phyloP scores from a whole-genome alignment of 1,139 yeast species.

The Fermentozyma sake region DNA sequence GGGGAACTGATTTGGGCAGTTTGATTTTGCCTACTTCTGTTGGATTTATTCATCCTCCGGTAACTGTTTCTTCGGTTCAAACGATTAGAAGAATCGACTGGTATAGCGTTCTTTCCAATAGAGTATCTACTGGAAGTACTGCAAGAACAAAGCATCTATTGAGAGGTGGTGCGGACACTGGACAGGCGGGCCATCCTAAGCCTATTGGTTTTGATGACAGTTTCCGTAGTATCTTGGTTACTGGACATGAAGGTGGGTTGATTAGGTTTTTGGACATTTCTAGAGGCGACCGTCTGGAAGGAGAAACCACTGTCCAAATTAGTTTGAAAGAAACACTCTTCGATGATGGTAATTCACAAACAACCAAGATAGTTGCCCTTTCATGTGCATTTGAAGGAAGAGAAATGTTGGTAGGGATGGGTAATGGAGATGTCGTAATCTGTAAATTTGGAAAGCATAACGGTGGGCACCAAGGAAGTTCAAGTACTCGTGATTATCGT shows the following conservation, averaged over 20 bases:
- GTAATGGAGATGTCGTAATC: conserved; percentile 69
- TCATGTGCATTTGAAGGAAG: conserved; percentile 75
- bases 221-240: conserved; percentile 56
- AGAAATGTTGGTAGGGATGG: conserved; percentile 70
- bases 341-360: conserved; percentile 23
- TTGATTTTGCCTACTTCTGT: conserved; percentile 73
- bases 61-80: conserved; percentile 51
- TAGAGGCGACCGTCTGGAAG: conserved; percentile 66
- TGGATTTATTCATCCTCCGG: conserved; percentile 75
- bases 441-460: conserved; percentile 60
- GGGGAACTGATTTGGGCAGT: conserved; percentile 52
- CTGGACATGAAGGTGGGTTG: conserved; percentile 81
- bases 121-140: conserved; percentile 34
- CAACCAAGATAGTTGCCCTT: conserved; percentile 49
- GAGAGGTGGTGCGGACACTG: conserved; percentile 74
- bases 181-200: conserved; percentile 26
- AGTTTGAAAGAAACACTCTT: conserved; percentile 33
- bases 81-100: conserved; percentile 64
- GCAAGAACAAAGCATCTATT: conserved; percentile 41
- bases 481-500: conserved; percentile 22
- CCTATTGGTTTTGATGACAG: conserved; percentile 54
- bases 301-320: conserved; percentile 36
- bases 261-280: conserved; percentile 81
- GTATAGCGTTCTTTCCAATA: conserved; percentile 61
- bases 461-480: conserved; percentile 5